A percentile compares a stretch with the other conserved stretches of the same genome.
Conservation (phyloP, 2,329 filamentous ascomycete genomes). For the Tolypocladium ophioglossoides region DNA sequence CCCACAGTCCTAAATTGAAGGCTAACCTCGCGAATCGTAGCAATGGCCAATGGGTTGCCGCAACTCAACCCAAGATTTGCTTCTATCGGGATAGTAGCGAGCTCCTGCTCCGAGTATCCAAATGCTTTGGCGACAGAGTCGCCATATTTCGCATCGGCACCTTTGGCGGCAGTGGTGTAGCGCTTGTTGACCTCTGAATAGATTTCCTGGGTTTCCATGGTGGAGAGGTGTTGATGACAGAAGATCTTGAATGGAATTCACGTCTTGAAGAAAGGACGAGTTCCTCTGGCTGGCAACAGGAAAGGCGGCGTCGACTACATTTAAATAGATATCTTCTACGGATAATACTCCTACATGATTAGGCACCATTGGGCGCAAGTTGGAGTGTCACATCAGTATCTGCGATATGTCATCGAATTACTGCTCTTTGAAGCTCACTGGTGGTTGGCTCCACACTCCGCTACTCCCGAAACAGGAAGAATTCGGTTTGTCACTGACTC, state of each 20-base stretch:
- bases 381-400: no score
- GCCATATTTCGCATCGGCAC: conserved; percentile 20
- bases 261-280: neutral
- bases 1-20: no score
- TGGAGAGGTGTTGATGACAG: conserved; percentile 1
- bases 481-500: no score
- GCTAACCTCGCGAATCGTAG: conserved; percentile 31
- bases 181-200: conserved; percentile 23
- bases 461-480: no score
- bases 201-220: conserved; percentile 19
- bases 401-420: no score
- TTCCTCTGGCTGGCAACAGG: no score
- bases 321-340: no score
- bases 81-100: conserved; percentile 31
- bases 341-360: no score
- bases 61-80: conserved; percentile 44
- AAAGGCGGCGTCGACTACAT: no score
- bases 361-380: no score
- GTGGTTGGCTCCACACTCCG: no score
- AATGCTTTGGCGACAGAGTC: conserved; percentile 37
- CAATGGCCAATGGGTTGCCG: conserved; percentile 40
- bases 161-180: conserved; percentile 21
- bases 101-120: conserved; percentile 38
- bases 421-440: no score
- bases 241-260: neutral